A percentile compares a stretch with the other conserved stretches of the same genome.
These are phyloP conservation scores for Schizosaccharomyces japonicus DNA, from an alignment of 805 yeast genomes.

Conservation along the genomic window DNA sequence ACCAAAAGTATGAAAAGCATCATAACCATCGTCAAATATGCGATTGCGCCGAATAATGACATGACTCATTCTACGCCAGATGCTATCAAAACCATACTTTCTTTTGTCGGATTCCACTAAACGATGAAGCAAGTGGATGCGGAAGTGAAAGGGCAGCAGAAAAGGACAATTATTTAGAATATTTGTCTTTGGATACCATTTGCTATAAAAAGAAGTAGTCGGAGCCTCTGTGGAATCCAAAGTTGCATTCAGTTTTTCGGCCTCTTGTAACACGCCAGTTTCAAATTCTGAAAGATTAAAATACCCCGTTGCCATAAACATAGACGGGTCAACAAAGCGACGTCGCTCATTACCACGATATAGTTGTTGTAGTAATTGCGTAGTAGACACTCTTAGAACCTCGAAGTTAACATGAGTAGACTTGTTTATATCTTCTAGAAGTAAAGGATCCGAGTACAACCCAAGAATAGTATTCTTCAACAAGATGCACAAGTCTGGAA, in stretches of 20 bases:
- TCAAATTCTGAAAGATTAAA: conserved; percentile 19
- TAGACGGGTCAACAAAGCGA: conserved; percentile 23
- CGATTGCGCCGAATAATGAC: conserved; percentile 47
- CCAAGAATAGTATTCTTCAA: conserved; percentile 28
- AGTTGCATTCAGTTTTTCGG: conserved; percentile 8
- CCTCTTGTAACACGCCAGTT: conserved; percentile 24
- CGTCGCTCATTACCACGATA: conserved; percentile 44
- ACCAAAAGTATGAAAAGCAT: conserved; percentile 31
- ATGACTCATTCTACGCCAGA: conserved; percentile 9
- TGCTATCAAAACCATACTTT: conserved; percentile 9
- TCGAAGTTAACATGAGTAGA: not conserved
- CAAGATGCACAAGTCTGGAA: conserved; percentile 22
- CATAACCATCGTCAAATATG: conserved; percentile 53
- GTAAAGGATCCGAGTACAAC: conserved; percentile 21
- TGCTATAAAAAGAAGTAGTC: conserved; percentile 12
- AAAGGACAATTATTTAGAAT: conserved; percentile 49
- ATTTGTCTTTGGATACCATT: conserved; percentile 18
- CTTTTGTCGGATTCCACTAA: conserved; percentile 33
- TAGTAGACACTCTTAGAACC: conserved; percentile 18
- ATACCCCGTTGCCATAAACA: conserved; percentile 29
- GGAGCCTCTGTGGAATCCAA: conserved; percentile 7
- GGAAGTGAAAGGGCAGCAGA: conserved; percentile 46
- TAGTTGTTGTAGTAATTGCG: conserved; percentile 37
- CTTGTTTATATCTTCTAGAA: not conserved
- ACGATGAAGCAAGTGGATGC: conserved; percentile 50